phyloP scores from a whole-genome alignment of 225 moss, liverwort and hornwort species.

The Polytrichum commune region DNA sequence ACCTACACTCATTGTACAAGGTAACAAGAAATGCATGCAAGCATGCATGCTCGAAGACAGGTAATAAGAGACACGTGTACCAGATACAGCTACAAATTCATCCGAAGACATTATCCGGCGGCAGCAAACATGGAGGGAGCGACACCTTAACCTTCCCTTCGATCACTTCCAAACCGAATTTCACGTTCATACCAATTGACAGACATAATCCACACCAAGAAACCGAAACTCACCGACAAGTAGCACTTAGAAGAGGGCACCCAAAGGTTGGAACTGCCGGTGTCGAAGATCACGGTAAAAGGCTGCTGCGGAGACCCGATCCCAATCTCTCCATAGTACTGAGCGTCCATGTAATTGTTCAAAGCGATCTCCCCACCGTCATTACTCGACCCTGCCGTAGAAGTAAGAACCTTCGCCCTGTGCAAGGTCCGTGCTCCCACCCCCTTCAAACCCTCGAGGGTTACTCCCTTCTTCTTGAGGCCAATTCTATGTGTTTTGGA shows the following conservation, averaged over 20 bases:
- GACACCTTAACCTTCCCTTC: too few species aligned
- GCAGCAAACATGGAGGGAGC: too few species aligned
- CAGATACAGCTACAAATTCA: too few species aligned
- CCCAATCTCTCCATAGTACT: slow-evolving; percentile 91
- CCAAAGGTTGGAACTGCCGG: slow-evolving; percentile 97
- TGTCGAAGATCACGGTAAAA: slow-evolving; percentile 85
- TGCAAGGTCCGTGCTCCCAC: slow-evolving; percentile 32
- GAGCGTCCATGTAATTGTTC: slow-evolving; percentile 90
- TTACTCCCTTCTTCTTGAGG: slow-evolving; percentile 38
- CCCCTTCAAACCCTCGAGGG: slow-evolving; percentile 23
- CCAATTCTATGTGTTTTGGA: slow-evolving; percentile 28
- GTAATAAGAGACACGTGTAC: too few species aligned
- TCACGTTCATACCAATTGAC: too few species aligned
- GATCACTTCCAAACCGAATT: too few species aligned
- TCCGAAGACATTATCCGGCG: too few species aligned
- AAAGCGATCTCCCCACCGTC: slow-evolving; percentile 48
- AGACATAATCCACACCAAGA: neutral
- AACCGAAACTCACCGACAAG: slow-evolving; percentile 51
- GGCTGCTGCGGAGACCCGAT: slow-evolving; percentile 77
- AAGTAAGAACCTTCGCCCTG: slow-evolving; percentile 24
- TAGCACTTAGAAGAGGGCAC: slow-evolving; percentile 85
- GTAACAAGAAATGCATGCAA: too few species aligned
- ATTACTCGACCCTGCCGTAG: slow-evolving; percentile 4
- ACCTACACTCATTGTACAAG: too few species aligned
- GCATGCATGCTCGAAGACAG: too few species aligned